phyloP scores from a whole-genome alignment of 169 alveolate species.

The Plasmodium cynomolgi region DNA sequence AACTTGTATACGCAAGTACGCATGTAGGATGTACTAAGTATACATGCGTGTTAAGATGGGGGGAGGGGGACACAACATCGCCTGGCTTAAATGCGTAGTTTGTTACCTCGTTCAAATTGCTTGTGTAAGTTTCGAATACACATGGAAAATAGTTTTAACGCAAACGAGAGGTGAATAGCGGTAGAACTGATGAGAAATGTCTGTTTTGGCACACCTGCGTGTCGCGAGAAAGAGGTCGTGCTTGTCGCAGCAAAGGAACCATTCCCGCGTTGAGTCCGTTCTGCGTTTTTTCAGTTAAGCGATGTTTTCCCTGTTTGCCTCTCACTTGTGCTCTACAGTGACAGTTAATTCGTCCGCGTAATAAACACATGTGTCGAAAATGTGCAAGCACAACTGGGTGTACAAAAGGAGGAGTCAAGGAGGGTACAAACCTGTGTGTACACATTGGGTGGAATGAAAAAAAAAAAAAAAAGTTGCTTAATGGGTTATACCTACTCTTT shows the following conservation, averaged over 20 bases:
- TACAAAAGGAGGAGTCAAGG: not conserved
- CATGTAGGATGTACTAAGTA: not conserved
- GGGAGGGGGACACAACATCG: not conserved
- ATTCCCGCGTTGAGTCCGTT: not conserved
- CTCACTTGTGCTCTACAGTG: not conserved
- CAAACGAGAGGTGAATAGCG: not conserved
- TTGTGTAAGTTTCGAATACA: not conserved
- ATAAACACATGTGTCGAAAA: not conserved
- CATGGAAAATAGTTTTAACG: not conserved
- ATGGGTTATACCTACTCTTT: not conserved
- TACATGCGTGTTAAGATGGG: not conserved
- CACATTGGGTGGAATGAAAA: not conserved
- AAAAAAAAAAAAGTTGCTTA: not conserved
- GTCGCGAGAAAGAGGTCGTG: not conserved
- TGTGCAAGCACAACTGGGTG: not conserved
- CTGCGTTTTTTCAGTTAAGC: not conserved
- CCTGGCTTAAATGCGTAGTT: not conserved
- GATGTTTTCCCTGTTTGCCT: not conserved
- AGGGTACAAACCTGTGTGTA: not conserved
- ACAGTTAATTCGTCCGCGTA: not conserved
- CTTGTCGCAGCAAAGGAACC: not conserved
- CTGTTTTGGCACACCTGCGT: not conserved
- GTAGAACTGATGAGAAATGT: not conserved
- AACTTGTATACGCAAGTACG: not conserved
- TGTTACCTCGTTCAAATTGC: not conserved